phyloP scores from a whole-genome alignment of 371 early-diverging fungal genomes.

The Smittium mucronatum region DNA sequence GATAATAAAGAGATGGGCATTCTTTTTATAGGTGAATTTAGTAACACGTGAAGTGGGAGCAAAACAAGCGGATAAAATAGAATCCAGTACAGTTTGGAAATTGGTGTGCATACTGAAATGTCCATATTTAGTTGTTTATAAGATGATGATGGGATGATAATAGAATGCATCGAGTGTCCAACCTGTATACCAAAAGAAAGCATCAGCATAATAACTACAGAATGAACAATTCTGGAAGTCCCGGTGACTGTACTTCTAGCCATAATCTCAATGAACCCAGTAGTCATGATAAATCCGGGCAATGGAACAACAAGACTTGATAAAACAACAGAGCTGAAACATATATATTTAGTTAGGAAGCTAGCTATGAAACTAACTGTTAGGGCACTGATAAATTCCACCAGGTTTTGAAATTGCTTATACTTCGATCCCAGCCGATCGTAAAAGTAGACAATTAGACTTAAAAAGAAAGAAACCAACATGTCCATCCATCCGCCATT shows the following conservation, averaged over 20 bases:
- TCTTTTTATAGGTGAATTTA: constrained; percentile 31
- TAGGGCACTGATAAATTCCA: constrained; percentile 31
- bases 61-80: constrained; percentile 25
- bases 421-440: constrained; percentile 44
- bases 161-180: constrained; percentile 38
- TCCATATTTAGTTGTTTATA: constrained; percentile 27
- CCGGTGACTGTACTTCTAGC: constrained; percentile 73
- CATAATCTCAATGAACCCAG: constrained; percentile 65
- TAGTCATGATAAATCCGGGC: constrained; percentile 62
- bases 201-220: constrained; percentile 57
- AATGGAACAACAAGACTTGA: constrained; percentile 50
- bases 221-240: constrained; percentile 63
- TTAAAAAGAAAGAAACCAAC: constrained; percentile 40
- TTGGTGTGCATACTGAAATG: constrained; percentile 15
- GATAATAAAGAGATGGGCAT: constrained; percentile 20
- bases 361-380: constrained; percentile 38
- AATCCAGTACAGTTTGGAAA: constrained; percentile 24
- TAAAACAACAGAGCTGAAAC: constrained; percentile 46
- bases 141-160: constrained; percentile 13
- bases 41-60: constrained; percentile 21
- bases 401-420: constrained; percentile 38
- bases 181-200: constrained; percentile 61
- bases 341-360: constrained; percentile 30
- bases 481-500: constrained; percentile 51
- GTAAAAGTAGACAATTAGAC: constrained; percentile 40